Evolutionary conservation across 2,329 filamentous ascomycete genomes (phyloP), one percentile per base, ranked within the genome.

Genomic region (Fonsecaea monophora): DNA sequence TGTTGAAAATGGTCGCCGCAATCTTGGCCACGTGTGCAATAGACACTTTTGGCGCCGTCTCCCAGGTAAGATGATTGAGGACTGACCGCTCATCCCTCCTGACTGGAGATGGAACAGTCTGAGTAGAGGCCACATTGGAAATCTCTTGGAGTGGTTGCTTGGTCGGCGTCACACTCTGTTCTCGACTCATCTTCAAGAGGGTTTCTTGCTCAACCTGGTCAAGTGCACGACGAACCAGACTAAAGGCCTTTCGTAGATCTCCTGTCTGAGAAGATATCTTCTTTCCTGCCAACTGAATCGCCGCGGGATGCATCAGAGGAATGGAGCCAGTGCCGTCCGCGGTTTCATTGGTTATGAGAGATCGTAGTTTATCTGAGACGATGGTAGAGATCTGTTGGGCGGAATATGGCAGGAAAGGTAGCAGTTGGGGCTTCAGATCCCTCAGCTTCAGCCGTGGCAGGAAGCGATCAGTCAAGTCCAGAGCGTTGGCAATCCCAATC

Each of bases 181-280:
- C 67, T 82, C 82, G 72, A 82, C 77, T 77, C 65, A 80, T 86
- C 70, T 89, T 87, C 70, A 90, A 86, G 70, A 93, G 86, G 0
- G 91, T 94, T 78, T 98, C 94, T 60, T 87, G 84, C 79, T 98
- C 95, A 57, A 97, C 88, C 25, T 97, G 81, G 77, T 98, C 94
- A 64, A 99, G 88, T 3, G 94, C 92, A 62, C 92, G 88, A 55
- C 92, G 90, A 77, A 94, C 93, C 67, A 99, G 92, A 78, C 97
- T 94, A 74, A 98, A 97, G 0, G 94, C 94, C 78, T 96, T 97
- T 68, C 95, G 91, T 57, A 99, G 80, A 77, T 99, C 95, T 53
- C 95, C 95, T 0, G 92, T 97, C 77, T 98, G 94, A 62, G 91
- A 92, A 3, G 95, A 91, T 15, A 99, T 92, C 77, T 98, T 99